These are phyloP conservation scores for Chrysopogon serrulatus DNA, from an alignment of 176 grass and related monocot genomes.

Conservation along the genomic window DNA sequence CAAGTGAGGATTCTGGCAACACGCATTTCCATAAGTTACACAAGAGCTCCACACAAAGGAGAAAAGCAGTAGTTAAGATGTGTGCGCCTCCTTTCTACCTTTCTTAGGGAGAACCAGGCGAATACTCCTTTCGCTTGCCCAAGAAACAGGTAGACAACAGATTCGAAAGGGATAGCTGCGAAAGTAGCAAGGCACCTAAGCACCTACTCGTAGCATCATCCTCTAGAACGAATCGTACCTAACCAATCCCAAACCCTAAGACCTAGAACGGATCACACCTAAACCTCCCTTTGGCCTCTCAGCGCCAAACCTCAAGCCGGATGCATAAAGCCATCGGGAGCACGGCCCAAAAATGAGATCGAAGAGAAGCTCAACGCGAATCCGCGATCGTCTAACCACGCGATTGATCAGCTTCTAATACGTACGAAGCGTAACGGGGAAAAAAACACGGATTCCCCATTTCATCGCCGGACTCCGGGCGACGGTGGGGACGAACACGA, in stretches of 20 bases:
- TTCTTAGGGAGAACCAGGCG: neutral
- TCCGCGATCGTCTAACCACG: neutral
- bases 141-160: slow-evolving; percentile 1
- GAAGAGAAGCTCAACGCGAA: neutral
- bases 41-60: neutral
- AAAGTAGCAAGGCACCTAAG: neutral
- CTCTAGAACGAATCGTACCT: neutral
- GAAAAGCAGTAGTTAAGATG: neutral
- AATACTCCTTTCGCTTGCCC: neutral
- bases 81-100: neutral
- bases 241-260: slow-evolving; percentile 29
- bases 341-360: neutral
- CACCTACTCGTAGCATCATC: slow-evolving; percentile 17
- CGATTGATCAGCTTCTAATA: neutral
- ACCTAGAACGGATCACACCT: slow-evolving; percentile 26
- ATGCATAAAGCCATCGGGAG: neutral
- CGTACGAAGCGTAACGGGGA: neutral
- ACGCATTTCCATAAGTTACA: neutral
- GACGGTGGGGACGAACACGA: neutral
- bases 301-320: neutral
- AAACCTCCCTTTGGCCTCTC: neutral
- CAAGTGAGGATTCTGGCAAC: neutral
- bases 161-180: slow-evolving; percentile 1
- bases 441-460: neutral
- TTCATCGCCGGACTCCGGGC: neutral